A percentile compares a stretch with the other conserved stretches of the same genome.
Conservation (phyloP, 192 early-diverging fungal species). For the Oehlia diaphana region DNA sequence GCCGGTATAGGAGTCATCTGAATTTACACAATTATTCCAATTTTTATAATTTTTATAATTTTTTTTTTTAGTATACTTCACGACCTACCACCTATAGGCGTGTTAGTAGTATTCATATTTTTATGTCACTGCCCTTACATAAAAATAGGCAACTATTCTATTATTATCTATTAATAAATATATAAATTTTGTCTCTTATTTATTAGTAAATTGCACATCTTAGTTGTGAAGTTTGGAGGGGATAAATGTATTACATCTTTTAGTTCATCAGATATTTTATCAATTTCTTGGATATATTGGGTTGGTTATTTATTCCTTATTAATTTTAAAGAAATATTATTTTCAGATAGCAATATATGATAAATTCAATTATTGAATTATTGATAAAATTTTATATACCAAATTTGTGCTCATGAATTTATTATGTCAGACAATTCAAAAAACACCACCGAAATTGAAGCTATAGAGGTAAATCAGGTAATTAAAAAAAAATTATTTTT, state of each 20-base stretch:
- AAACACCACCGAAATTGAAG: slow-evolving; percentile 70
- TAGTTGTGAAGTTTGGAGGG: slow-evolving; percentile 66
- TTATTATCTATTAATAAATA: too few relatives aligned
- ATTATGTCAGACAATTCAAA: slow-evolving; percentile 88
- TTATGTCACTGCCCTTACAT: too few relatives aligned
- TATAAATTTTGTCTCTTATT: background rate
- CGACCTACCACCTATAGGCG: slow-evolving; percentile 94
- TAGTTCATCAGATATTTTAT: slow-evolving; percentile 93
- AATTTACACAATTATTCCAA: slow-evolving; percentile 96
- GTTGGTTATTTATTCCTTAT: slow-evolving; percentile 36
- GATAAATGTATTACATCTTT: slow-evolving; percentile 89
- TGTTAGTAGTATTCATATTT: slow-evolving; percentile 44
- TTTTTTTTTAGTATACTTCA: slow-evolving; percentile 81
- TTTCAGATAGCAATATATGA: too few relatives aligned
- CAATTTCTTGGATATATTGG: slow-evolving; percentile 97
- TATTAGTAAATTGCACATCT: slow-evolving; percentile 74
- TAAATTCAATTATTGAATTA: slow-evolving; percentile 46
- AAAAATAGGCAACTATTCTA: too few relatives aligned
- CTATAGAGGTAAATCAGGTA: slow-evolving; percentile 66
- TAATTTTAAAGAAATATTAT: too few relatives aligned
- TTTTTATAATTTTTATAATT: background rate
- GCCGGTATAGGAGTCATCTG: slow-evolving; percentile 97
- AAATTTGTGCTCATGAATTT: slow-evolving; percentile 99
- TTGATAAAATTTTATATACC: slow-evolving; percentile 88
- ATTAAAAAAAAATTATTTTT: too few relatives aligned